Conservation (phyloP, 2,329 filamentous ascomycete genomes). For the Tympanopsis confertula region DNA sequence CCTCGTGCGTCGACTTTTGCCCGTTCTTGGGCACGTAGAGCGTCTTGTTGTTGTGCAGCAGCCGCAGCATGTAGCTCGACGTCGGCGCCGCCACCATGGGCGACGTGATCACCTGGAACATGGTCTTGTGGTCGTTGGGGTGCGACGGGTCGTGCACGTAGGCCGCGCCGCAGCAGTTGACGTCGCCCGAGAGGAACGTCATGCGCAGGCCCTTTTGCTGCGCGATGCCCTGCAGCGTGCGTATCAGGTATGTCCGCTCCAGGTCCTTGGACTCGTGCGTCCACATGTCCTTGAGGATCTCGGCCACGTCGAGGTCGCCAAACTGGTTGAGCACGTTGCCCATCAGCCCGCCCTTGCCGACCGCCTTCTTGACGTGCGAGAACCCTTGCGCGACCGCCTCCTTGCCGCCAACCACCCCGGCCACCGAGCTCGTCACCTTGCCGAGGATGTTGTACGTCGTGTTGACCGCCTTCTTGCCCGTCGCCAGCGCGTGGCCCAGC, state of each 20-base stretch:
- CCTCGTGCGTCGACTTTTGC: slow-evolving; percentile 58
- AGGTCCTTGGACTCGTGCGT: slow-evolving; percentile 97
- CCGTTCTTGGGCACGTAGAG: slow-evolving; percentile 88
- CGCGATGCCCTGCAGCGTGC: slow-evolving; percentile 86
- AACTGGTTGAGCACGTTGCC: slow-evolving; percentile 91
- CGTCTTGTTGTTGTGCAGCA: slow-evolving; percentile 89
- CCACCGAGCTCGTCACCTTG: slow-evolving; percentile 88
- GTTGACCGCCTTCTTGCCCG: slow-evolving; percentile 92
- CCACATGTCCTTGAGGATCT: slow-evolving; percentile 94
- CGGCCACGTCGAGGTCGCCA: slow-evolving; percentile 85
- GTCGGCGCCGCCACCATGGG: slow-evolving; percentile 85
- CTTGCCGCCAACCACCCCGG: slow-evolving; percentile 89
- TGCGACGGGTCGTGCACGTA: slow-evolving; percentile 87
- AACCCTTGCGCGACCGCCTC: slow-evolving; percentile 87
- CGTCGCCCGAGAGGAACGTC: slow-evolving; percentile 88
- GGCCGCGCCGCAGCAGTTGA: slow-evolving; percentile 83
- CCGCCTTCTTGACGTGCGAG: slow-evolving; percentile 86
- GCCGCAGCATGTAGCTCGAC: slow-evolving; percentile 73
- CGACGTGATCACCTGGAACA: slow-evolving; percentile 95
- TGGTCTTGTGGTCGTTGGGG: slow-evolving; percentile 91
- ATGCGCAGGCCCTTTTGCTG: slow-evolving; percentile 93
- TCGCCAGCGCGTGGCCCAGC: slow-evolving; percentile 82
- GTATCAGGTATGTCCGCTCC: slow-evolving; percentile 89
- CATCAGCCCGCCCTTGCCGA: slow-evolving; percentile 92
- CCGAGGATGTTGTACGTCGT: slow-evolving; percentile 93